Conservation (phyloP, 2,329 filamentous ascomycete genomes). For the Blastomyces parvus region DNA sequence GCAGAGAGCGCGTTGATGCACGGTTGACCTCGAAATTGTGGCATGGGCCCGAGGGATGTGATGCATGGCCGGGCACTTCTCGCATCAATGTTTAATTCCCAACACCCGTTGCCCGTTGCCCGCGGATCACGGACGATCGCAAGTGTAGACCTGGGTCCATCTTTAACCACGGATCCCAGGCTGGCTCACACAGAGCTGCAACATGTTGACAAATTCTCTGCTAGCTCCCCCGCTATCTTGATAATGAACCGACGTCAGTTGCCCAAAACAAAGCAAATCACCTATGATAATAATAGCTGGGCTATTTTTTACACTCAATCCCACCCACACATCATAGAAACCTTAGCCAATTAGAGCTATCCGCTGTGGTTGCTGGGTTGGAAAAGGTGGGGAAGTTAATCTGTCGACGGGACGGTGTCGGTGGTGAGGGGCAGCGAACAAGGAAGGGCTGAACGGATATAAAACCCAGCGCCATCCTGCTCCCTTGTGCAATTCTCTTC, state of each 20-base stretch:
- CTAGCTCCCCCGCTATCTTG: neutral
- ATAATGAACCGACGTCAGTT: neutral
- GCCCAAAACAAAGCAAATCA: neutral
- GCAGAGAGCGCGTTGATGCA: neutral
- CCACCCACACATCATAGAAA: neutral
- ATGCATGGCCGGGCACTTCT: neutral
- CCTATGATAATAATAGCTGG: neutral
- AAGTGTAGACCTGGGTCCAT: neutral
- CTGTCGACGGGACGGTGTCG: neutral
- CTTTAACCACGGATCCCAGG: neutral
- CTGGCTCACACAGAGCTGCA: neutral
- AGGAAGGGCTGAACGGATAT: neutral
- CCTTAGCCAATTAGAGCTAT: neutral
- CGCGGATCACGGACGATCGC: too few species aligned
- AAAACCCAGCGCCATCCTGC: neutral
- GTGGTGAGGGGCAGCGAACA: neutral
- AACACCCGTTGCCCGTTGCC: neutral
- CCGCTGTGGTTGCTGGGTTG: neutral
- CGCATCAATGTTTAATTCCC: neutral
- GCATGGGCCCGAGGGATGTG: neutral
- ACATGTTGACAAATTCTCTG: conserved; percentile 5
- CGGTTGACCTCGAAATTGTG: neutral
- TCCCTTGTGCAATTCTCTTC: neutral
- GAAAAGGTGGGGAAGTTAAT: neutral
- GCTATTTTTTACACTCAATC: neutral